Percentiles rank a stretch among this genome's conserved stretches.
Conservation (phyloP, 495 filamentous ascomycete genomes). For the Trypethelium eluteriae region DNA sequence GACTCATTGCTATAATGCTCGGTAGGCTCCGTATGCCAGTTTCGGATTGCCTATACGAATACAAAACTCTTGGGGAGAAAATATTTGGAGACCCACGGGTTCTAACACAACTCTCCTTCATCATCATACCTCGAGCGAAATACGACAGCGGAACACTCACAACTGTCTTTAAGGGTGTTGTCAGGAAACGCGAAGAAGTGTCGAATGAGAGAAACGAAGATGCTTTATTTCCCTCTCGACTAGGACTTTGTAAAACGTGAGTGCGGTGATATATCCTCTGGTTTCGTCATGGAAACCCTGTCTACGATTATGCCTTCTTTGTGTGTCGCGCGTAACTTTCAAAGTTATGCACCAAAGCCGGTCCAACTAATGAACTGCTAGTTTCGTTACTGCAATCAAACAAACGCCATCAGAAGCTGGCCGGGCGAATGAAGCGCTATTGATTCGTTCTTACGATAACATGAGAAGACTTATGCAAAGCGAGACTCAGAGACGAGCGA, state of each 20-base stretch:
- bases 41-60: constrained; percentile 21
- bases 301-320: neutral
- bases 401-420: neutral
- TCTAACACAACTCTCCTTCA: neutral
- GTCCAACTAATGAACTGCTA: neutral
- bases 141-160: constrained; percentile 15
- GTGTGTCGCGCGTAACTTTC: neutral
- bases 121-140: neutral
- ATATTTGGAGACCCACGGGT: constrained; percentile 21
- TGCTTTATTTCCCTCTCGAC: neutral
- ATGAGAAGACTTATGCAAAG: neutral
- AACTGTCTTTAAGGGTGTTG: constrained; percentile 20
- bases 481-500: neutral
- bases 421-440: neutral
- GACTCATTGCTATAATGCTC: constrained; percentile 23
- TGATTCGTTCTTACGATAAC: constrained; percentile 1
- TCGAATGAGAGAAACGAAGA: neutral
- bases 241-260: constrained; percentile 20
- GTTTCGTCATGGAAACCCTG: constrained; percentile 14
- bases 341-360: neutral
- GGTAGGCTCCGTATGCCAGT: constrained; percentile 25
- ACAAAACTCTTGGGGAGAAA: constrained; percentile 16
- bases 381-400: neutral
- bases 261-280: constrained; percentile 19
- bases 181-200: constrained; percentile 13